A percentile compares a stretch with the other conserved stretches of the same genome.
These are phyloP conservation scores for Gyromitra esculenta DNA, from an alignment of 2,329 filamentous ascomycete genomes.

Conservation along the genomic window DNA sequence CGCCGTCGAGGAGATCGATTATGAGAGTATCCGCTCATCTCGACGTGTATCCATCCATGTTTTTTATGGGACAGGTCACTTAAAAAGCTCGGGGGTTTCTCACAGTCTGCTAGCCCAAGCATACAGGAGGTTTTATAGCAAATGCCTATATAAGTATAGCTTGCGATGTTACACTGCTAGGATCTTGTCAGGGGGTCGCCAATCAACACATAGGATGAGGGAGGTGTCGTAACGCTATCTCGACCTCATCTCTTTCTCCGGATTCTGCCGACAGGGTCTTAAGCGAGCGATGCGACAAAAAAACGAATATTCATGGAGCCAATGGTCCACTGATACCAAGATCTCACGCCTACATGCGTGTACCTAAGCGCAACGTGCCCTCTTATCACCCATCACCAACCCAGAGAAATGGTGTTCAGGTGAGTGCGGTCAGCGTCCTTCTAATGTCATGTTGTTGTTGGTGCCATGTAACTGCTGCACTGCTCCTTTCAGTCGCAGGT, in stretches of 20 bases:
- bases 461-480: constrained; percentile 16
- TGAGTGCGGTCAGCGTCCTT: constrained; percentile 1
- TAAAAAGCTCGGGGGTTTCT: constrained; percentile 9
- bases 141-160: constrained; percentile 37
- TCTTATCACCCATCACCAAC: constrained; percentile 27
- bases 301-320: constrained; percentile 17
- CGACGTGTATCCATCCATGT: constrained; percentile 12
- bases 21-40: constrained; percentile 4
- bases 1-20: neutral
- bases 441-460: constrained; percentile 6
- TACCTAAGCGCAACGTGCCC: constrained; percentile 35
- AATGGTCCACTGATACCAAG: constrained; percentile 20
- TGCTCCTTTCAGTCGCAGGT: constrained; percentile 21
- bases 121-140: constrained; percentile 38
- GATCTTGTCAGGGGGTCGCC: constrained; percentile 28
- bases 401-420: constrained; percentile 9
- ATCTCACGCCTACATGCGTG: constrained; percentile 16
- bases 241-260: constrained; percentile 51
- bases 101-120: constrained; percentile 17
- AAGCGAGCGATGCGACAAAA: constrained; percentile 26
- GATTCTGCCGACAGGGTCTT: constrained; percentile 30
- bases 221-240: constrained; percentile 44
- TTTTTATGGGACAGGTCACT: constrained; percentile 3
- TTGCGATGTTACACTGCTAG: constrained; percentile 25
- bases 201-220: constrained; percentile 28